Base-by-base conservation (phyloP, 441 rosid genomes). In the Jatropha podagrica region DNA sequence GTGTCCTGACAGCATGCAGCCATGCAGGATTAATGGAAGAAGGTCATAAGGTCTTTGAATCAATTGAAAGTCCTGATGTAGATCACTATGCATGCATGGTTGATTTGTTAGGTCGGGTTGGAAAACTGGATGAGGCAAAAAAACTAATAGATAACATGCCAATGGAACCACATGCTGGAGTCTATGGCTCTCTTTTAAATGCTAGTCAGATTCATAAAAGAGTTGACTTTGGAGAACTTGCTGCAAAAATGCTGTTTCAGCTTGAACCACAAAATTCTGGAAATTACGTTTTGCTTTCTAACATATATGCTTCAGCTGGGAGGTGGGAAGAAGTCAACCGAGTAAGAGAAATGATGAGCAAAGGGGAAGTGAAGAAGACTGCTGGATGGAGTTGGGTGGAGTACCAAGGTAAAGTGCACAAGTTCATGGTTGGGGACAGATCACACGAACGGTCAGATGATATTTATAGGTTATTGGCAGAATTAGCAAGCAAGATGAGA, bases 141-240 rank as follows among this genome's bases (percentile, higher is more conserved):
- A 63, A 78, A 55, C 69, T 89, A 51, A 84, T 89, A 65, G 79
- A 69, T 18, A 76, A 71, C 74, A 89, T 91, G 91, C 91, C 91
- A 44, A 81, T 87, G 78, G 85, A 86, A 76, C 82, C 96, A 12
- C 90, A 87, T 54, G 83, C 82, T 70, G 85, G 89, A 32, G 85
- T 91, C 18, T 89, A 91, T 90, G 94, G 96, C 49, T 90, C 94
- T 18, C 71, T 91, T 26, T 81, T 91, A 56, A 88, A 86, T 78
- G 91, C 94, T 49, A 85, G 91, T 65, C 81, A 84, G 76, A 54
- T 85, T 52, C 81, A 88, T 72, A 81, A 82, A 72, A 81, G 88
- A 72, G 75, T 85, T 0, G 78, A 79, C 72, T 65, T 83, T 32
- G 94, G 89, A 48, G 82, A 79, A 26, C 72, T 84, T 55, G 92